Conservation (phyloP, 345 rosid genomes). For the Euphorbia tirucalli region DNA sequence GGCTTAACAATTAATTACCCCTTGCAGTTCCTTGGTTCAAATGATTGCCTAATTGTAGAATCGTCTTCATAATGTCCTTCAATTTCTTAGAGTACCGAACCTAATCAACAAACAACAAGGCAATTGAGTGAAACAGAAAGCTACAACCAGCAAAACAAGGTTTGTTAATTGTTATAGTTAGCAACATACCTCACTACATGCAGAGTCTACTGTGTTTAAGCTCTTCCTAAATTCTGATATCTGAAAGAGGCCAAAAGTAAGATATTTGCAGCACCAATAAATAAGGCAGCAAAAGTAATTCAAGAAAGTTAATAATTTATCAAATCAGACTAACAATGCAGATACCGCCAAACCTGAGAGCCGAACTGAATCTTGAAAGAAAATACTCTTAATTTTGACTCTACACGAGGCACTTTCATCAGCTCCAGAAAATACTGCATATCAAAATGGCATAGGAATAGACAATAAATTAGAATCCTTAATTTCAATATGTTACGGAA, state of each 20-base stretch:
- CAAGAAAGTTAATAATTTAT: slow-evolving; percentile 18
- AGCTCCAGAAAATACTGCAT: slow-evolving; percentile 83
- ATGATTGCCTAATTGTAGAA: slow-evolving; percentile 85
- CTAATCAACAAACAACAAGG: slow-evolving; percentile 36
- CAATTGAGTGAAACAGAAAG: slow-evolving; percentile 10
- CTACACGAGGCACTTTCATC: slow-evolving; percentile 99
- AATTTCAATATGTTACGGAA: neutral
- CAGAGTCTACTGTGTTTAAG: slow-evolving; percentile 81
- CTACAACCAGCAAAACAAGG: slow-evolving; percentile 18
- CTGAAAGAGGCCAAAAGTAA: slow-evolving; percentile 37
- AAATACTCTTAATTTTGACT: slow-evolving; percentile 91
- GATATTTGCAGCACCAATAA: slow-evolving; percentile 9
- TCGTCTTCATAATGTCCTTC: slow-evolving; percentile 93
- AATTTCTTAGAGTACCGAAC: slow-evolving; percentile 77
- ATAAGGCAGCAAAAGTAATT: neutral
- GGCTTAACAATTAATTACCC: slow-evolving; percentile 44
- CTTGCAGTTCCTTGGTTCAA: slow-evolving; percentile 99
- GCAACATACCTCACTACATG: slow-evolving; percentile 76
- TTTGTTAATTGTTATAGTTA: slow-evolving; percentile 5
- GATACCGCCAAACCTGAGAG: slow-evolving; percentile 80
- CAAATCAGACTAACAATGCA: slow-evolving; percentile 34
- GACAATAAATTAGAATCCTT: neutral
- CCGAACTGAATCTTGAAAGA: slow-evolving; percentile 92
- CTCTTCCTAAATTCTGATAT: slow-evolving; percentile 80
- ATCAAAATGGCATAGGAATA: neutral